Conservation (phyloP, 495 filamentous ascomycete genomes). For the Penicillium tannophilum region DNA sequence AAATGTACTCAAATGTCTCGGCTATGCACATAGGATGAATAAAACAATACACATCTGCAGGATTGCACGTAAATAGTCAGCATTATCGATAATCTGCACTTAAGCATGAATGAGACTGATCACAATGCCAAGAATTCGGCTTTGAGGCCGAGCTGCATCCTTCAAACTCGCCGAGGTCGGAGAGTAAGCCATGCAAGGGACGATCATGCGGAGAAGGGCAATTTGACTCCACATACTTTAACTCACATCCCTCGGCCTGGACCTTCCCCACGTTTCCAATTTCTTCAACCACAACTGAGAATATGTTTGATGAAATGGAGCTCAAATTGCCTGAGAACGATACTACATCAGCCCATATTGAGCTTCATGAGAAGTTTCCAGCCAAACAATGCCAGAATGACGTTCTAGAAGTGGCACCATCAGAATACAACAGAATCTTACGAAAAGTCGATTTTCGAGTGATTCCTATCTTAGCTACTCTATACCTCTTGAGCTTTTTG, state of each 20-base stretch:
- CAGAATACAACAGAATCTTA: conserved; percentile 8
- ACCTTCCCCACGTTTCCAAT: background rate
- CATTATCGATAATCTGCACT: background rate
- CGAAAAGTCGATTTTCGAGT: conserved; percentile 17
- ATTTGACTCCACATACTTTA: background rate
- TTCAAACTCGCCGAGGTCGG: background rate
- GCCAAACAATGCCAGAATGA: background rate
- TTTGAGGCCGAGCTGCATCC: background rate
- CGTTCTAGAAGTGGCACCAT: background rate
- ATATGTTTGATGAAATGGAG: background rate
- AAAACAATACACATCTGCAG: background rate
- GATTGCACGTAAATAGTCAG: background rate
- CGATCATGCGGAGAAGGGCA: background rate
- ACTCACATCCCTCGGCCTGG: background rate
- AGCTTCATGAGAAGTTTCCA: background rate
- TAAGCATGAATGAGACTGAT: background rate
- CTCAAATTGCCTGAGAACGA: background rate
- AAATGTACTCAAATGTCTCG: background rate
- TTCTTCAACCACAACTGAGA: background rate
- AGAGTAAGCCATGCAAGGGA: background rate
- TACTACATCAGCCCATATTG: background rate
- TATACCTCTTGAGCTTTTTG: conserved; percentile 16
- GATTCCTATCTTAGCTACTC: conserved; percentile 12
- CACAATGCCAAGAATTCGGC: background rate
- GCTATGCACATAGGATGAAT: background rate